Evolutionary conservation across 768 basidiomycete genomes (phyloP), one percentile per base, ranked within the genome.

Genomic region (Cystofilobasidium ferigula): DNA sequence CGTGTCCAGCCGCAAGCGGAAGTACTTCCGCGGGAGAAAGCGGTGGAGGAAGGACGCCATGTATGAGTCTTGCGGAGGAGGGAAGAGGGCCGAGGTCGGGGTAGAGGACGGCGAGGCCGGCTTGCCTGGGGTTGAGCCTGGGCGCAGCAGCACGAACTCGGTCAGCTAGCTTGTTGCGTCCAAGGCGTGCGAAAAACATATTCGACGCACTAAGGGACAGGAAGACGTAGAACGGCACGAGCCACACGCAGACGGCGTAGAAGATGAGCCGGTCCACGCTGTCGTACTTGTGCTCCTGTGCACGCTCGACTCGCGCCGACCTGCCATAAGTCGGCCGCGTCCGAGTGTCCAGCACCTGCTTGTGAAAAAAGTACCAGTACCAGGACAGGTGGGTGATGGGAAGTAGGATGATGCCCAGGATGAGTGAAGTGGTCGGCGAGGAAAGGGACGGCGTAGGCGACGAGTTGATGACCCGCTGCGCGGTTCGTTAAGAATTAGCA

Each of bases 211-310:
- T 60, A 3, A 61, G 32, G 34, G 58, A 61, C 12, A 67, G 40
- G 40, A 67, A 67, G 32, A 67, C 60, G 61, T 61, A 67, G 54
- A 67, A 67, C 38, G 65, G 65, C 53, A 67, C 65, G n/a, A 62
- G 42, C 65, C 65, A 67, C 12, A 67, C 60, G 54, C 60, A 57
- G n/a, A 67, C 22, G 2, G 53, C 58, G 43, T 67, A 67, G 34
- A 67, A 67, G 24, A 62, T 56, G 48, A 57, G 38, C 32, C 59
- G 51, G 18, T 67, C 65, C n/a, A 67, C n/a, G 35, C 48, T 54
- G 36, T 67, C 59, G 38, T 53, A 67, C 42, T 40, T 56, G 16
- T 34, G 36, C 30, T 67, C 60, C 32, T 54, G 58, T 10, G 60
- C 60, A n/a, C 40, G 47, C 34, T 53, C 47, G 12, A 54, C 22